These are phyloP conservation scores for Monilinia laxa DNA, from an alignment of 2,329 filamentous ascomycete genomes.

Conservation along the genomic window DNA sequence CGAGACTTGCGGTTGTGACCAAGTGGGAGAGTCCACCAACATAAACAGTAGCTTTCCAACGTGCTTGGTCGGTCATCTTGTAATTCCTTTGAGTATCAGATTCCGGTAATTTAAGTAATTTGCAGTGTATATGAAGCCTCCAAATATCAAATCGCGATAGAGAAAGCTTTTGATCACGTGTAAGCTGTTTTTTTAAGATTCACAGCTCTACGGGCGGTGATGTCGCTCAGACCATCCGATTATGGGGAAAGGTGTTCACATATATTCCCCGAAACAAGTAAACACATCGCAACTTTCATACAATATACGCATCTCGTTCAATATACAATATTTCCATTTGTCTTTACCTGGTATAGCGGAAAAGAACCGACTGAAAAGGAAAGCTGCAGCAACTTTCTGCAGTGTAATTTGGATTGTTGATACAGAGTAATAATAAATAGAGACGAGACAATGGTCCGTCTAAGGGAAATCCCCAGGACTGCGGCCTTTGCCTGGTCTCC, in stretches of 20 bases:
- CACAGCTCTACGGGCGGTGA: conserved; percentile 6
- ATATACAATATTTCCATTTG: conserved; percentile 2
- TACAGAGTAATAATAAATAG: conserved; percentile 2
- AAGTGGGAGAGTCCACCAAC: conserved; percentile 83
- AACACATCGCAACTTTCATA: conserved; percentile 15
- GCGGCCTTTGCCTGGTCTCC: conserved; percentile 97
- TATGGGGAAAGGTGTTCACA: conserved; percentile 26
- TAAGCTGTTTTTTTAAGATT: conserved; percentile 13
- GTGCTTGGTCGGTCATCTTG: conserved; percentile 75
- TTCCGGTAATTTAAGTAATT: background rate
- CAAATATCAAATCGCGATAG: conserved; percentile 8
- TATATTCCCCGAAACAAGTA: conserved; percentile 16
- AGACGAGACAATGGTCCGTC: conserved; percentile 72
- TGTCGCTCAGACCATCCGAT: conserved; percentile 24
- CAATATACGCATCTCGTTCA: background rate
- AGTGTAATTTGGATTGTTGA: conserved; percentile 22
- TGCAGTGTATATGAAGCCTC: conserved; percentile 2
- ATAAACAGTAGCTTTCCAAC: conserved; percentile 89
- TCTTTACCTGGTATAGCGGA: background rate
- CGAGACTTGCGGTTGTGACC: conserved; percentile 72
- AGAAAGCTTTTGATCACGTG: conserved; percentile 17
- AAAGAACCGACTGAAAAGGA: conserved; percentile 8
- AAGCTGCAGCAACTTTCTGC: conserved; percentile 17
- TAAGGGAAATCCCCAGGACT: conserved; percentile 94
- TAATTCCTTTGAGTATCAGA: background rate